Evolutionary conservation across 2,329 filamentous ascomycete species (phyloP).

Genomic region (Verticillium alfalfae): DNA sequence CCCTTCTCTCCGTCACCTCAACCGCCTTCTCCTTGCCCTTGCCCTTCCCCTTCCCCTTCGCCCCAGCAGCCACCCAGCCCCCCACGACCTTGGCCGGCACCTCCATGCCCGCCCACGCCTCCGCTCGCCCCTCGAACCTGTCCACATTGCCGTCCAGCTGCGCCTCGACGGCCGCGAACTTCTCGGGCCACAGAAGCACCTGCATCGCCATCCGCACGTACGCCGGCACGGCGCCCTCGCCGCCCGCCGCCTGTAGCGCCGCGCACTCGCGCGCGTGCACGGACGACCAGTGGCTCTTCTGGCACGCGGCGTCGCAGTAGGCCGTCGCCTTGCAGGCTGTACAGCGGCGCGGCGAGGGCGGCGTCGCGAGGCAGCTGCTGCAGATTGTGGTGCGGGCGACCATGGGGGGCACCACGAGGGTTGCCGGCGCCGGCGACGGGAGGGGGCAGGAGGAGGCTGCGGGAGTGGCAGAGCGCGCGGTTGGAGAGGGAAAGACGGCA

Average conservation of each 20-base stretch:
- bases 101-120: slow-evolving; percentile 40
- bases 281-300: slow-evolving; percentile 45
- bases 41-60: background rate
- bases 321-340: slow-evolving; percentile 45
- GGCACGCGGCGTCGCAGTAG: slow-evolving; percentile 52
- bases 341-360: slow-evolving; percentile 30
- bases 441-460: slow-evolving; percentile 33
- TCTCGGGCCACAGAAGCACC: slow-evolving; percentile 33
- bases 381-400: slow-evolving; percentile 36
- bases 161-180: slow-evolving; percentile 22
- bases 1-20: slow-evolving; percentile 28
- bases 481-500: slow-evolving; percentile 27
- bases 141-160: slow-evolving; percentile 41
- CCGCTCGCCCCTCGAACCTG: slow-evolving; percentile 23
- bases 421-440: slow-evolving; percentile 28
- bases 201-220: slow-evolving; percentile 49
- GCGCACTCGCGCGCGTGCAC: slow-evolving; percentile 52
- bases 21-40: slow-evolving; percentile 33
- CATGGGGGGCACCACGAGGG: slow-evolving; percentile 41
- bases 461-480: slow-evolving; percentile 37
- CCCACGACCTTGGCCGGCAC: slow-evolving; percentile 31
- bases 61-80: background rate
- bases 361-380: slow-evolving; percentile 39
- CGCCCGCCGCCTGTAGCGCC: slow-evolving; percentile 13
- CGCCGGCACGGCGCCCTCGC: slow-evolving; percentile 39